These are phyloP conservation scores for Meira nashicola DNA, from an alignment of 1,284 basidiomycete species.

Conservation along the genomic window DNA sequence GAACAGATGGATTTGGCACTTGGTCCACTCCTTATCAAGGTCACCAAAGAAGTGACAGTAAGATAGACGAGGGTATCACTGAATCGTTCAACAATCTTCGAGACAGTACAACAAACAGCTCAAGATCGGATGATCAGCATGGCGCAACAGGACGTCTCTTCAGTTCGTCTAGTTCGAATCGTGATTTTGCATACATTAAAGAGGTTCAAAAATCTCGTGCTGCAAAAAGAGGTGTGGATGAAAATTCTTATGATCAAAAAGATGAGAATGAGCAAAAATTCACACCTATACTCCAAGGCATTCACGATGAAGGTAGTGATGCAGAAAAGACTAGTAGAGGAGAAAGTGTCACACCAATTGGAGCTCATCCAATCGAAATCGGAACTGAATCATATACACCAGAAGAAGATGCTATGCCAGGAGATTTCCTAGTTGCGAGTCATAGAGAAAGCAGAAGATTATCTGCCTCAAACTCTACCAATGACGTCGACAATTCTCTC, in stretches of 20 bases:
- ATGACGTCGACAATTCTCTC: not conserved
- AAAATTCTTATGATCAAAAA: no score
- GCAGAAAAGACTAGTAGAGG: conserved; percentile 6
- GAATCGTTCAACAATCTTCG: conserved; percentile 25
- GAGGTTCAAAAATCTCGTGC: conserved; percentile 19
- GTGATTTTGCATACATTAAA: conserved; percentile 35
- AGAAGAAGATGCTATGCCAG: conserved; percentile 13
- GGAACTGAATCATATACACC: not conserved
- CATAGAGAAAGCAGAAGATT: conserved; percentile 5
- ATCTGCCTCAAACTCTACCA: not conserved
- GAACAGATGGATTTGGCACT: conserved; percentile 39
- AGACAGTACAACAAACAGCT: conserved; percentile 5
- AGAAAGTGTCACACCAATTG: not conserved
- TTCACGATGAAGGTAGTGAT: not conserved
- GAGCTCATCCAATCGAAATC: not conserved
- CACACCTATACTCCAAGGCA: no score
- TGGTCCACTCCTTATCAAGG: conserved; percentile 18
- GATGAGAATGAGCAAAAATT: not conserved
- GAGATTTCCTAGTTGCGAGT: conserved; percentile 13
- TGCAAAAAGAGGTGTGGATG: not conserved
- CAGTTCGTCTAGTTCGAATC: conserved; percentile 28
- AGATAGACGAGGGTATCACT: conserved; percentile 21
- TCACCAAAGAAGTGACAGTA: not conserved
- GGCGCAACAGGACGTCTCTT: conserved; percentile 20
- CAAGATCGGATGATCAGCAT: not conserved